These are phyloP conservation scores for Bifiguratus adelaidae DNA, from an alignment of 192 early-diverging fungal species.

Conservation along the genomic window DNA sequence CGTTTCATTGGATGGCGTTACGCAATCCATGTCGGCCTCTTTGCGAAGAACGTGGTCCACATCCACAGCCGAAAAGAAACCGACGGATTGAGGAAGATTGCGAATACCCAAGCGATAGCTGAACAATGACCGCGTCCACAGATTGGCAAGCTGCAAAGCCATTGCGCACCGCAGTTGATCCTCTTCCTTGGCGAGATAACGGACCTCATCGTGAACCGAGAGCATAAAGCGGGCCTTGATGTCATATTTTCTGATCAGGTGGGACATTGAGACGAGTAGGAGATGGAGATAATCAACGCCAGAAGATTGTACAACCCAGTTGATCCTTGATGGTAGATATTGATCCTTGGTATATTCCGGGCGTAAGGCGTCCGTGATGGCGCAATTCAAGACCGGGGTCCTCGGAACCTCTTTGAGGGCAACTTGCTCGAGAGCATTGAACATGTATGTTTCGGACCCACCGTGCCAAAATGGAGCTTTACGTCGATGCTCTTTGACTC, in stretches of 20 bases:
- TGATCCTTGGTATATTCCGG: slow-evolving; percentile 38
- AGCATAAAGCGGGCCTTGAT: slow-evolving; percentile 82
- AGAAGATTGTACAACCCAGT: slow-evolving; percentile 98
- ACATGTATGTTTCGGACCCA: slow-evolving; percentile 90
- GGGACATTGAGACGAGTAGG: slow-evolving; percentile 77
- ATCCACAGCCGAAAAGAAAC: slow-evolving; percentile 93
- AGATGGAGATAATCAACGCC: slow-evolving; percentile 96
- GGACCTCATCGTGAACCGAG: slow-evolving; percentile 90
- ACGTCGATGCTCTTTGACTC: slow-evolving; percentile 29
- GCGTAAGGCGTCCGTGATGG: slow-evolving; percentile 79
- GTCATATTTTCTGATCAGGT: slow-evolving; percentile 63
- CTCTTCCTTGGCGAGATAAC: slow-evolving; percentile 75
- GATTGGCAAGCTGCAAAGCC: slow-evolving; percentile 83
- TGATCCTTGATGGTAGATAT: slow-evolving; percentile 81
- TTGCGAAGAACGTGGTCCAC: slow-evolving; percentile 88
- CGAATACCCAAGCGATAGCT: slow-evolving; percentile 56
- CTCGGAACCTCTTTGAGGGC: slow-evolving; percentile 58
- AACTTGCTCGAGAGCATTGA: slow-evolving; percentile 81
- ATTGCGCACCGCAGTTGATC: slow-evolving; percentile 63
- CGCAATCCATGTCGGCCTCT: slow-evolving; percentile 76
- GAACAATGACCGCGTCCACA: slow-evolving; percentile 90
- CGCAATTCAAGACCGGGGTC: slow-evolving; percentile 83
- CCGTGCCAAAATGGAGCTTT: slow-evolving; percentile 69
- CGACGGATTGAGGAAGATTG: slow-evolving; percentile 44
- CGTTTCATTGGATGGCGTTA: slow-evolving; percentile 77